phyloP scores from a whole-genome alignment of 1,284 basidiomycete genomes.

The Leccinum pachyderme region DNA sequence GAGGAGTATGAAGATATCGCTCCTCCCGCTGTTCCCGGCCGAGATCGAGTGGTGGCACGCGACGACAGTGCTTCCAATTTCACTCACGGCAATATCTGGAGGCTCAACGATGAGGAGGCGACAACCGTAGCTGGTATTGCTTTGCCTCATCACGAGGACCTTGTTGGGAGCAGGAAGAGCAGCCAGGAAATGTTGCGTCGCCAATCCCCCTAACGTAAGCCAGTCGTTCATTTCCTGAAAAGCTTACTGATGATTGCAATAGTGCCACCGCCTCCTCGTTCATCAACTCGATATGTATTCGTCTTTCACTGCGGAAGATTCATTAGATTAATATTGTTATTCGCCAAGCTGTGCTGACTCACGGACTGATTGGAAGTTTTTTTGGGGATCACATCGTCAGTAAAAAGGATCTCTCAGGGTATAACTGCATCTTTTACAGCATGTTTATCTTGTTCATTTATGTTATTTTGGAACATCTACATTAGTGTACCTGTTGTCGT shows the following conservation, averaged over 20 bases:
- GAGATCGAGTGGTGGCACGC: slow-evolving; percentile 24
- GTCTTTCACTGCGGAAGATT: slow-evolving; percentile 21
- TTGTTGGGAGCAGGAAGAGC: slow-evolving; percentile 35
- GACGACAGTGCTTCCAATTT: slow-evolving; percentile 35
- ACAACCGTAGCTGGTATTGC: slow-evolving; percentile 46
- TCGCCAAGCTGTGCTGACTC: slow-evolving; percentile 22
- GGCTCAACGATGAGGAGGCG: slow-evolving; percentile 61
- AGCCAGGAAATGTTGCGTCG: slow-evolving; percentile 35
- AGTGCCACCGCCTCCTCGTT: background rate
- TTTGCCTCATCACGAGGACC: slow-evolving; percentile 34
- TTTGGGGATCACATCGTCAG: slow-evolving; percentile 26
- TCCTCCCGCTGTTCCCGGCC: slow-evolving; percentile 18
- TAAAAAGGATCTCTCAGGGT: slow-evolving; percentile 34
- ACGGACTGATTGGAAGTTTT: slow-evolving; percentile 35
- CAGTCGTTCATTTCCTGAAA: background rate
- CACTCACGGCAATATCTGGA: slow-evolving; percentile 59
- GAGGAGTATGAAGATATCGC: slow-evolving; percentile 47
- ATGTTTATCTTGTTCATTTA: slow-evolving; percentile 41
- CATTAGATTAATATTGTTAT: slow-evolving; percentile 36
- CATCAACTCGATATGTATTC: slow-evolving; percentile 8
- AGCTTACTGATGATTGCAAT: background rate
- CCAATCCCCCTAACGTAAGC: slow-evolving; percentile 29
- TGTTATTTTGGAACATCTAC: slow-evolving; percentile 38
- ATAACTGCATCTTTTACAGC: slow-evolving; percentile 34
- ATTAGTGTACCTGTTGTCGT: slow-evolving; percentile 34